Evolutionary conservation across 192 early-diverging fungal genomes (phyloP), one percentile per base, ranked within the genome.

Genomic region (Phycomyces blakesleeanus): DNA sequence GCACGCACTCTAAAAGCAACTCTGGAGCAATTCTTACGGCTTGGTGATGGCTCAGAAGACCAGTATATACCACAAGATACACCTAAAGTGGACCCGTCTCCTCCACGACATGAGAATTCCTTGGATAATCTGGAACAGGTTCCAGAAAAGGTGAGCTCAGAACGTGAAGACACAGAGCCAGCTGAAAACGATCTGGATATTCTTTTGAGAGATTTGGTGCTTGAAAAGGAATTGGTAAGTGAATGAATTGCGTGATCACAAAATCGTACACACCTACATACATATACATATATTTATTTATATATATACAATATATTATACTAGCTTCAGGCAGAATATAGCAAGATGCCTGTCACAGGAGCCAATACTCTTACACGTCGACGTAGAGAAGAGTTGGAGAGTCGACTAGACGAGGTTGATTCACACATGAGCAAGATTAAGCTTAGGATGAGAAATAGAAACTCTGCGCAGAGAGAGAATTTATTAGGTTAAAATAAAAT

Each of bases 271-370:
- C n/a, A n/a, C n/a, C n/a, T n/a, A n/a, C n/a, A n/a, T n/a, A n/a
- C n/a, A n/a, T n/a, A n/a, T n/a, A n/a, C n/a, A n/a, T n/a, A 9
- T 15, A 6, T 14, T 15, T 14, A 59, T 9, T 16, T 11, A 57
- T 4, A 26, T 1, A 47, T 20, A 16, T 3, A 14, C 34, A 25
- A 41, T 27, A 49, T 49, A 2, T 24, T 11, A 12, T 34, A 47
- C 64, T 57, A 78, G 70, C 67, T 80, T 8, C 78, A 80, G 61
- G 70, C 75, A 27, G 78, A 80, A 52, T 58, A 77, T 55, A 77
- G 75, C 58, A 76, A 77, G 62, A 74, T 77, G 20, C 78, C 78
- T 20, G 68, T 77, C 38, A 67, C 68, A 16, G 78, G 78, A 42
- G 78, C 76, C 11, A 76, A 76, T 51, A 69, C 75, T 3, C 59